Evolutionary conservation across 257 asterid species (phyloP), one percentile per base, ranked within the genome.

Genomic region (Cinchona pubescens): DNA sequence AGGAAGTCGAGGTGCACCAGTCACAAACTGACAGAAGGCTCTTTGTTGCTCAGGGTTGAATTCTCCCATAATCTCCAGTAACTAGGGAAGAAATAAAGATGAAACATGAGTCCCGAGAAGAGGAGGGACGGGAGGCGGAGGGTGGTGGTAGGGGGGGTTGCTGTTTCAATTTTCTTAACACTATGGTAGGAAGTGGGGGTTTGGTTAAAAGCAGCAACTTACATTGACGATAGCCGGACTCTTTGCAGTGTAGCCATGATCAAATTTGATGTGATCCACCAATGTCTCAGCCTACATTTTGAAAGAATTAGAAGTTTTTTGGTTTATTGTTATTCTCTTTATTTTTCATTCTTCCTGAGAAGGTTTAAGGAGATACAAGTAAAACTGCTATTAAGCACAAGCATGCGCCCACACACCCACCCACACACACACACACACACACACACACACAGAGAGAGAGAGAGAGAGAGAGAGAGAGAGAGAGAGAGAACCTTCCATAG

Each of bases 1-100:
- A 58, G 99, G 99, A 82, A 96, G 99, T 74, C 97, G 86, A 66
- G 99, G 98, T 63, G 99, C 99, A 79, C 99, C 99, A 25, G 99
- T 96, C 74, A 96, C 98, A 82, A 96, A 96, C 84, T 96, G 99
- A 85, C 97, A 91, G 88, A 96, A 96, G 29, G 97, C 88, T 49
- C 93, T 90, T 81, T 96, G 99, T 84, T 87, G 98, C 83, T 96
- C 97, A 10, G 95, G 95, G 76, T 85, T 88, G 86, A 96, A 93
- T 76, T 88, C 97, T 19, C 98, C 96, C 98, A 96, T 92, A 62
- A 96, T 93, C 89, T 96, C 99, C 27, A 96, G 90, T 76, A 96
- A 91, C 99, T 96, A 83, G 30, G 79, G 34, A 72, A 19, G 53
- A 37, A 49, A 56, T 18, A 66, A 76, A 71, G 60, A 32, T 32